These are phyloP conservation scores for Tuber brumale DNA, from an alignment of 495 filamentous ascomycete species.

Conservation along the genomic window DNA sequence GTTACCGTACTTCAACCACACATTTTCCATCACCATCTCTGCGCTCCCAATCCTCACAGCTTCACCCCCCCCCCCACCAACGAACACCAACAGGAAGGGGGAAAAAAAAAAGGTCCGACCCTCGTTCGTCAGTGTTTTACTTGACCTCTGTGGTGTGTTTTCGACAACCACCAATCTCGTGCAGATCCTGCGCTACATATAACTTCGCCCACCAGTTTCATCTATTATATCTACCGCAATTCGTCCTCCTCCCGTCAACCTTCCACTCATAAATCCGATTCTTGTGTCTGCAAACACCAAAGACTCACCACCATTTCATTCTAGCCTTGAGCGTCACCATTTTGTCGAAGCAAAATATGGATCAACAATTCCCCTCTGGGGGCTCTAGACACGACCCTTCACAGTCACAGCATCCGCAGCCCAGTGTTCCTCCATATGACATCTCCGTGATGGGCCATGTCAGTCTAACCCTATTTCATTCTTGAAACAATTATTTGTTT, in stretches of 20 bases:
- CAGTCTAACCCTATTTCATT: conserved; percentile 30
- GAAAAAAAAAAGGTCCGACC: neutral
- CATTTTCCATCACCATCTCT: neutral
- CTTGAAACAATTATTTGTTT: conserved; percentile 39
- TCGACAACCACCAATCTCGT: conserved; percentile 1
- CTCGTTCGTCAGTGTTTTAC: conserved; percentile 4
- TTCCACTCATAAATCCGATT: conserved; percentile 4
- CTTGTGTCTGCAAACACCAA: conserved; percentile 2
- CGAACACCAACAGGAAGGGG: neutral
- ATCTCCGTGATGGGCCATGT: conserved; percentile 43
- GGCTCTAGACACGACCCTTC: conserved; percentile 41
- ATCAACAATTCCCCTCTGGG: conserved; percentile 39
- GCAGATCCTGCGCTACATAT: conserved; percentile 5
- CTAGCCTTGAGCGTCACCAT: conserved; percentile 24
- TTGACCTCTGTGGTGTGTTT: conserved; percentile 1
- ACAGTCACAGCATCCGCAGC: conserved; percentile 40
- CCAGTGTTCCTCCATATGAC: conserved; percentile 40
- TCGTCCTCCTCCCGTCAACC: conserved; percentile 18
- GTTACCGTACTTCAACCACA: neutral
- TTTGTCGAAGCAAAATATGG: conserved; percentile 39
- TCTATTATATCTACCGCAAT: conserved; percentile 36
- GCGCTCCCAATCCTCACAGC: neutral
- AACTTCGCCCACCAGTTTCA: conserved; percentile 27
- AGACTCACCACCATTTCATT: conserved; percentile 20
- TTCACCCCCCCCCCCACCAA: neutral